Evolutionary conservation across 2,329 filamentous ascomycete genomes (phyloP), one percentile per base, ranked within the genome.

Genomic region (Fusarium chlamydosporum): DNA sequence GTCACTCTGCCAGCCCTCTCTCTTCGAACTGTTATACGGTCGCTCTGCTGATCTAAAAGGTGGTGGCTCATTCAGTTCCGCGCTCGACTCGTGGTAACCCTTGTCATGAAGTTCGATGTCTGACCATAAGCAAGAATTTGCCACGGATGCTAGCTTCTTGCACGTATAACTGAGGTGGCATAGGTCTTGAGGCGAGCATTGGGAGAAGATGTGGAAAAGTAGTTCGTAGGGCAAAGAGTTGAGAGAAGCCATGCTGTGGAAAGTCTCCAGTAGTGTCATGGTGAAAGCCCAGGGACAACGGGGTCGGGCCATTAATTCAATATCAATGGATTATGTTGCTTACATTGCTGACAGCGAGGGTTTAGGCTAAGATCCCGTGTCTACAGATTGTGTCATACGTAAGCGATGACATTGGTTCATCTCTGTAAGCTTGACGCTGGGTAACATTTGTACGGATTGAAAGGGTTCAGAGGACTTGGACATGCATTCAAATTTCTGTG

Each of bases 91-190:
- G 6, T 72, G 67, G 16, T 71, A 68, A 3, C 60, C 57, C 2
- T 12, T 26, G 7, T 46, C 40, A 15, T 72, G 70, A 8, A 72
- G 37, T 12, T 72, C 67, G 8, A 72, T 66, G 4, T 60, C 47
- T 4, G 11, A 18, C 69, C 69, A 70, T 8, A 72, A 4, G 1
- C 33, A 33, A 2, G 38, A n/a, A 7, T 41, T 23, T 0, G 53
- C 47, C 3, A 70, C 6, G 4, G n/a, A 9, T 7, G 33, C 54
- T 4, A 68, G 16, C 4, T 45, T 35, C 15, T 33, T 67, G n/a
- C 58, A 70, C 1, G 43, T 56, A 3, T 41, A 42, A 6, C 11
- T 58, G 4, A 71, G 34, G 12, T n/a, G 16, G 4, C 54, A 65
- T 23, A 65, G 4, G 0, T 60, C 54, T 27, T 65, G 61, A 0